A percentile compares a stretch with the other conserved stretches of the same genome.
Conservation (phyloP, 371 early-diverging fungal genomes). For the Mucor indicus region DNA sequence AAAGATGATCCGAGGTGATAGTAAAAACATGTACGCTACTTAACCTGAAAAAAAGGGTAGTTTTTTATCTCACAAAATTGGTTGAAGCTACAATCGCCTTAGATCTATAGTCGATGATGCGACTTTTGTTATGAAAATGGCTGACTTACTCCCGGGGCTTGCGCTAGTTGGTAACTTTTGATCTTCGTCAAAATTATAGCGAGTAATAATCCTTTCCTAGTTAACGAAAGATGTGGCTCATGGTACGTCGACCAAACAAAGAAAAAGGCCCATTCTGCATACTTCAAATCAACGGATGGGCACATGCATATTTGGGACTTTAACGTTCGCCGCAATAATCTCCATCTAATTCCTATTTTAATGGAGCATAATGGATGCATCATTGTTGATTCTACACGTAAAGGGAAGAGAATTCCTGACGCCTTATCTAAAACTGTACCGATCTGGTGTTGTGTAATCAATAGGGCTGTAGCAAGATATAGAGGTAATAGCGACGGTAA, state of each 20-base stretch:
- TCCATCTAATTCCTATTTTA: conserved; percentile 67
- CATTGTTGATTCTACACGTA: conserved; percentile 84
- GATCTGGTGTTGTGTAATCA: conserved; percentile 83
- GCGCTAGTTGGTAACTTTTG: conserved; percentile 58
- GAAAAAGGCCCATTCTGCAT: conserved; percentile 63
- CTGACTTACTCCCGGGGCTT: conserved; percentile 52
- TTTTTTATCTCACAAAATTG: not conserved
- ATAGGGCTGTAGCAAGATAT: conserved; percentile 43
- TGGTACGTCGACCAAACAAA: conserved; percentile 76
- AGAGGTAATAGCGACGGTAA: not conserved
- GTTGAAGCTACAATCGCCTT: conserved; percentile 70
- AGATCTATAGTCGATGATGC: conserved; percentile 77
- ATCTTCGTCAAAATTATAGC: not conserved
- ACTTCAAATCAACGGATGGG: conserved; percentile 92
- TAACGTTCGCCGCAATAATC: conserved; percentile 73
- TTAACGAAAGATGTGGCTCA: conserved; percentile 81
- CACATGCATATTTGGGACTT: conserved; percentile 85
- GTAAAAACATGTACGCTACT: conserved; percentile 37
- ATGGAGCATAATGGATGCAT: conserved; percentile 62
- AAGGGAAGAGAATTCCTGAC: conserved; percentile 85
- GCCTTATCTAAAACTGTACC: conserved; percentile 83
- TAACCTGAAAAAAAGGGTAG: not conserved
- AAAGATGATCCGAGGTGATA: conserved; percentile 40
- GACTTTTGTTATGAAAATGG: conserved; percentile 60
- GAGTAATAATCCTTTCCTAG: conserved; percentile 11